A percentile compares a stretch with the other conserved stretches of the same genome.
phyloP scores from a whole-genome alignment of 2,329 filamentous ascomycete species.

The Penicillium verrucosum region DNA sequence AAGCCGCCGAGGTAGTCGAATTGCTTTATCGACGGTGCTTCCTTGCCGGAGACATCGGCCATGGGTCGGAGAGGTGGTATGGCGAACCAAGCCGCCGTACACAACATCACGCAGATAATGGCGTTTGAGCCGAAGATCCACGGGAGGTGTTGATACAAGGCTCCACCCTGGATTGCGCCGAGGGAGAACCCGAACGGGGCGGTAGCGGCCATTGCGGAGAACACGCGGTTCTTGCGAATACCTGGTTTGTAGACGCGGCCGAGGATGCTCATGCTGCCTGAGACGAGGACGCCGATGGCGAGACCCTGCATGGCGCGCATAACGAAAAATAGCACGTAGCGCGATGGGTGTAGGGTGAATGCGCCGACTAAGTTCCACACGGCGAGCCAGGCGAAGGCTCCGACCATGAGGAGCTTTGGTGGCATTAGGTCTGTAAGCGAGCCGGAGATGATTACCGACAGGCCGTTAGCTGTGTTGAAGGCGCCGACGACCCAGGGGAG shows the following conservation, averaged over 20 bases:
- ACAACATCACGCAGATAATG: constrained; percentile 38
- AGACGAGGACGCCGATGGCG: constrained; percentile 49
- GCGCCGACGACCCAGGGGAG: constrained; percentile 46
- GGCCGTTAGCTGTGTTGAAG: constrained; percentile 42
- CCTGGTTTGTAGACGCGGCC: constrained; percentile 48
- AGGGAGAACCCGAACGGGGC: constrained; percentile 47
- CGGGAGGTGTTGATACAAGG: constrained; percentile 36
- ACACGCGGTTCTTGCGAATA: constrained; percentile 47
- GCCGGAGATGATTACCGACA: constrained; percentile 43
- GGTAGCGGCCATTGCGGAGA: constrained; percentile 48
- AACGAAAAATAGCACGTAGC: constrained; percentile 37
- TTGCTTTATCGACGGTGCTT: constrained; percentile 31
- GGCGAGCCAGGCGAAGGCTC: constrained; percentile 43
- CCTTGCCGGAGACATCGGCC: constrained; percentile 28
- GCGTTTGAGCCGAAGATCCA: constrained; percentile 48
- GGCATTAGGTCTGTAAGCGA: constrained; percentile 40
- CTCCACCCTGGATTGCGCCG: constrained; percentile 45
- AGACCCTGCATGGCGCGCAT: constrained; percentile 47
- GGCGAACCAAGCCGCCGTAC: constrained; percentile 38
- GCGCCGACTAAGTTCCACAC: constrained; percentile 41
- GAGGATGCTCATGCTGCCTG: constrained; percentile 49
- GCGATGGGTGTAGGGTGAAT: constrained; percentile 37
- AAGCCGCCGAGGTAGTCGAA: constrained; percentile 43
- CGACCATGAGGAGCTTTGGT: constrained; percentile 43
- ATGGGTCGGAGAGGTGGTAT: constrained; percentile 39